Conservation (phyloP, 2,329 filamentous ascomycete species). For the Curvularia hawaiiensis region DNA sequence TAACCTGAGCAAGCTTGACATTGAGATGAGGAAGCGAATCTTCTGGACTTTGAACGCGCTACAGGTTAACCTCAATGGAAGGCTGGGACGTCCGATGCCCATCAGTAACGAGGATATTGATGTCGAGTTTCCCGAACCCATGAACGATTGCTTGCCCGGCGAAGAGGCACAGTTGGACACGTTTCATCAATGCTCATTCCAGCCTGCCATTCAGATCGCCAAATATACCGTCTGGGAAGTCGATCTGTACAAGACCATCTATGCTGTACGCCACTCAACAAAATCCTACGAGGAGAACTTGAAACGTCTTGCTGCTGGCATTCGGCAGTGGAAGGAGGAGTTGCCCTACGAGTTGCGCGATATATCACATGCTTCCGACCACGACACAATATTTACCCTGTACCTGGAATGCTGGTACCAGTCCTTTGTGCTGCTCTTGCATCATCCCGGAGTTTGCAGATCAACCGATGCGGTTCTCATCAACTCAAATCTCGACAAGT, state of each 20-base stretch:
- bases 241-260: slow-evolving; percentile 78
- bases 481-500: slow-evolving; percentile 60
- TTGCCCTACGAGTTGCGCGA: slow-evolving; percentile 67
- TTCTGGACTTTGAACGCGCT: slow-evolving; percentile 77
- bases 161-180: slow-evolving; percentile 54
- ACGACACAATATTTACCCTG: slow-evolving; percentile 55
- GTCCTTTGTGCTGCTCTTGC: slow-evolving; percentile 57
- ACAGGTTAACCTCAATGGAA: slow-evolving; percentile 72
- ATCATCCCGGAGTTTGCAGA: slow-evolving; percentile 59
- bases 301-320: slow-evolving; percentile 67
- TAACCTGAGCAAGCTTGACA: slow-evolving; percentile 61
- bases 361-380: slow-evolving; percentile 50
- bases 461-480: slow-evolving; percentile 64
- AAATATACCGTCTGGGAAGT: slow-evolving; percentile 70
- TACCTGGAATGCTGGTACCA: slow-evolving; percentile 57
- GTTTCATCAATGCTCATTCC: slow-evolving; percentile 67
- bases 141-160: slow-evolving; percentile 72
- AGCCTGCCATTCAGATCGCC: slow-evolving; percentile 68
- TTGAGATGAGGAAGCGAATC: slow-evolving; percentile 77
- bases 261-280: slow-evolving; percentile 68
- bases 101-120: slow-evolving; percentile 78
- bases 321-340: slow-evolving; percentile 66
- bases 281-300: slow-evolving; percentile 68
- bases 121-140: slow-evolving; percentile 72
- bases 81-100: slow-evolving; percentile 77